Evolutionary conservation across 2,329 filamentous ascomycete species (phyloP).

Genomic region (Colletotrichum lentis): DNA sequence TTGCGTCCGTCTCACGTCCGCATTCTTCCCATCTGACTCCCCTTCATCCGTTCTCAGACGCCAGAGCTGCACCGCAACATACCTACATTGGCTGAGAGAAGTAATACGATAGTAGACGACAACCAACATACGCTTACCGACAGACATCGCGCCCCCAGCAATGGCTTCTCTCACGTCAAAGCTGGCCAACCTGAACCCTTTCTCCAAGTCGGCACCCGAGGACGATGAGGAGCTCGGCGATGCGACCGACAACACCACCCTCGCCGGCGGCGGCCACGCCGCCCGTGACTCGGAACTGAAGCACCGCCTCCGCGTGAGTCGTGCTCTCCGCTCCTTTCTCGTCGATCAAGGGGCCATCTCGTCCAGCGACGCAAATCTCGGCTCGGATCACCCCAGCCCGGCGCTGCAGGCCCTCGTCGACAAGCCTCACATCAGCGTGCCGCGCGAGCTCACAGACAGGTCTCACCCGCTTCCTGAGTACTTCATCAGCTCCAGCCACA

Average conservation of each 20-base stretch:
- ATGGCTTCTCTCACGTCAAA: constrained; percentile 35
- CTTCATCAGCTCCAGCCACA: constrained; percentile 77
- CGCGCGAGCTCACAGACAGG: constrained; percentile 62
- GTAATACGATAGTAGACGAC: constrained; percentile 3
- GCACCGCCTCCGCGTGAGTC: constrained; percentile 66
- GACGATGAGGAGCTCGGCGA: constrained; percentile 63
- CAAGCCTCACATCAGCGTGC: constrained; percentile 66
- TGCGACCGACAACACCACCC: constrained; percentile 56
- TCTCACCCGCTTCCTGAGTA: constrained; percentile 72
- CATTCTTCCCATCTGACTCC: background rate
- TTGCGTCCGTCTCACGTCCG: background rate
- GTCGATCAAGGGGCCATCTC: constrained; percentile 60
- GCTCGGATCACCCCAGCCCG: constrained; percentile 51
- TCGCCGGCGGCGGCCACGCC: constrained; percentile 68
- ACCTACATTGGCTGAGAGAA: background rate
- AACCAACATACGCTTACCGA: too few relatives aligned
- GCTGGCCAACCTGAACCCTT: constrained; percentile 52
- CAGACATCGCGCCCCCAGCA: background rate
- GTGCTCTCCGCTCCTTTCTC: constrained; percentile 64
- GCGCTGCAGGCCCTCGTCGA: constrained; percentile 62
- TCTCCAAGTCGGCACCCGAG: constrained; percentile 43
- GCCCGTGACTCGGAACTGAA: constrained; percentile 58
- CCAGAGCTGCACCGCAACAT: background rate
- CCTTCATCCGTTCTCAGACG: background rate
- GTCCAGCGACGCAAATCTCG: constrained; percentile 55